Evolutionary conservation across 805 yeast genomes (phyloP), one percentile per base, ranked within the genome.

Genomic region (Wickerhamomyces bovis): DNA sequence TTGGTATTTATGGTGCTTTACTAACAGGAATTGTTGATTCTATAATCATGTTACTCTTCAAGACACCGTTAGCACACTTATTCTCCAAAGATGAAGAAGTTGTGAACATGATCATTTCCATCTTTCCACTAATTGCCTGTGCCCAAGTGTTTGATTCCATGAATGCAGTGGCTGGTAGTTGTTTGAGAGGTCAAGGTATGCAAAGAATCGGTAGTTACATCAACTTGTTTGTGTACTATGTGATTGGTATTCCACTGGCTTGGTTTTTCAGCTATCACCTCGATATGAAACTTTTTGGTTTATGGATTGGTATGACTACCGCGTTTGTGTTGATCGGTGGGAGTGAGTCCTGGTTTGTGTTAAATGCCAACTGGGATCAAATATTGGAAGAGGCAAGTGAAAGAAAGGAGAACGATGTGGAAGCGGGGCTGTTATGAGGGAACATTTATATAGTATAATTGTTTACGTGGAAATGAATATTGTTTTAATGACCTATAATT

Each of bases 141-240:
- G 78, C 84, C 55, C 94, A 87, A 59, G 59, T 85, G 35, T 73
- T 79, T 44, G 97, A 89, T 62, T 73, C 86, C 4, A 60, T 81
- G 43, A 86, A 85, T 55, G 85, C 87, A 3, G 78, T 85, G 8
- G 74, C 81, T 13, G 95, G 94, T 3, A 92, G 96, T 0, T 73
- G 89, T 22, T 69, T 89, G 50, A 72, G 96, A 51, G 95, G 95
- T 19, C 95, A 86, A 65, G 95, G 96, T 6, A 73, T 85, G 58
- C 96, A 89, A 63, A 73, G 77, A 40, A 71, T 86, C 38, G 96
- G 96, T 0, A 85, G 94, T 11, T 69, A 73, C 43, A 70, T 88
- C 43, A 86, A 83, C 57, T 64, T 89, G 53, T 64, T 76, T 7
- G 76, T 82, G 13, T 89, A 88, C 66, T 89, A 89, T 56, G 55